Evolutionary conservation across 78 protist genomes (phyloP), one percentile per base, ranked within the genome.

Genomic region (Planoprotostelium fungivorum): DNA sequence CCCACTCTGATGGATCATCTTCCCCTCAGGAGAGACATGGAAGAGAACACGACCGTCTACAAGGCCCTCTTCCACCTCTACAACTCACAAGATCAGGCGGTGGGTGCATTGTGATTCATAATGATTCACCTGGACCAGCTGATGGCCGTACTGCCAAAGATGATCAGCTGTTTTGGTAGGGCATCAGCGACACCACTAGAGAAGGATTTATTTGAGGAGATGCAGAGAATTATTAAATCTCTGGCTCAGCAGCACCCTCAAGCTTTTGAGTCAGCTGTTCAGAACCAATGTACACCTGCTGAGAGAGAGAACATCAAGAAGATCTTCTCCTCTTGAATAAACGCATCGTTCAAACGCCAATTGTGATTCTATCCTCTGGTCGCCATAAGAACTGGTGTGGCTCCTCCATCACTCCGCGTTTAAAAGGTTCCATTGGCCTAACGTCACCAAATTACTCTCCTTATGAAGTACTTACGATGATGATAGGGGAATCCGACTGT

Each of bases 11-110:
- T 92, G 38, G 35, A 90, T 1, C 73, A 89, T 83, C 39, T 92
- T 84, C 94, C 94, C 38, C 38, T 92, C 29, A 38, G 87, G 83
- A 86, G 35, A 1, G 94, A 92, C 84, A n/a, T 51, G 16, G 89
- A 88, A 63, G 94, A 92, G 36, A 36, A 89, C n/a, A 85, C 38
- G 35, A 63, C 91, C 34, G 89, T 92, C 0, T 38, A 89, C 84
- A 37, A 88, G 39, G 35, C 94, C 0, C 23, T 92, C 34, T 34
- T 87, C 0, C 1, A 39, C 9, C 63, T 92, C 1, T 87, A 88
- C 73, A 51, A 51, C 31, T 5, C 73, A 16, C 31, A 16, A 51
- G 73, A 51, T 16, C 73, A 51, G 73, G 73, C 73, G 73, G 73
- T 51, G 73, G 16, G 73, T 51, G 73, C 73, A 51, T 51, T 51